Base-by-base conservation (phyloP, 192 early-diverging fungal species). In the Backusella morwellensis region DNA sequence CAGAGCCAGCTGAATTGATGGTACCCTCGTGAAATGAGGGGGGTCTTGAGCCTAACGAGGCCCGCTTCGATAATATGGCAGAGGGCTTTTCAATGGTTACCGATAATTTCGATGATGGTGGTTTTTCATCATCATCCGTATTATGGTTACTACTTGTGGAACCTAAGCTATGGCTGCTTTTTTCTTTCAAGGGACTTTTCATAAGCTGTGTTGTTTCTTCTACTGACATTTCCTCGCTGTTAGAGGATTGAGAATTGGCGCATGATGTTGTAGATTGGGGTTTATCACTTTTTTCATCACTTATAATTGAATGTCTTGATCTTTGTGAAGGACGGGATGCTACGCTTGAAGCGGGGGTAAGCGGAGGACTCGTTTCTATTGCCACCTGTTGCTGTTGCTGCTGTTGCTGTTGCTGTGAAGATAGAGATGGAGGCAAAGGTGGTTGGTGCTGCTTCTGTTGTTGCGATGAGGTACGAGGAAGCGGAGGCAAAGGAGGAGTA, bases 61-160 rank as follows among this genome's bases (percentile, higher is more conserved):
- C 38, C 17, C 80, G 75, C 34, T 81, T 81, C 0, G 76, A 72
- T 36, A 68, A 54, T 66, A 81, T 81, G 21, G 26, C 70, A n/a
- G 80, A 77, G 6, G 80, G 80, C 29, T 72, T 50, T 42, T 74
- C 75, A 42, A 72, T 68, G 1, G 19, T n/a, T 50, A 17, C 17
- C 4, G 59, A 19, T 41, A 23, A 3, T 8, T 26, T 66, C 38
- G 9, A 19, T 75, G 32, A 19, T 76, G 35, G 67, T 56, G 21
- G 1, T 11, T 44, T 35, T 69, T 34, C 54, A 23, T 68, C 23
- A 6, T 41, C 21, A 4, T 14, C 41, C 15, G 5, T 44, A 17
- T 44, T 44, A 72, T 47, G 21, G 7, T 38, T 70, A 23, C 11
- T 36, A 36, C n/a, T 70, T n/a, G 21, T 41, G n/a, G 21, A 23